phyloP scores from a whole-genome alignment of 345 rosid species.

The Populus euphratica region DNA sequence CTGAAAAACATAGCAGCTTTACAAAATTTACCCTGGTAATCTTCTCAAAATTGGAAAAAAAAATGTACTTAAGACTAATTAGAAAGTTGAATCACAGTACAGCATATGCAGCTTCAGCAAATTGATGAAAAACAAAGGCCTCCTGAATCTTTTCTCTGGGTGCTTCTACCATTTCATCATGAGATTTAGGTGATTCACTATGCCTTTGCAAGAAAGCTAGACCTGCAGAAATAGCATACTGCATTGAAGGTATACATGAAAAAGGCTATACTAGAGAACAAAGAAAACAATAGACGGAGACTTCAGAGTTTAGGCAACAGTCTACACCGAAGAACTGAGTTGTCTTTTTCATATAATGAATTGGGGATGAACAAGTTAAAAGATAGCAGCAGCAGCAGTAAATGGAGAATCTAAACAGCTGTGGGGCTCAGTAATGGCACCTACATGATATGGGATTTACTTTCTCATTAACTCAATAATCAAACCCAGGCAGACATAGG shows the following conservation, averaged over 20 bases:
- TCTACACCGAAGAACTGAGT: neutral
- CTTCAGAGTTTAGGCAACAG: neutral
- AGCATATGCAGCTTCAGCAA: constrained; percentile 96
- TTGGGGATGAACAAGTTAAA: neutral
- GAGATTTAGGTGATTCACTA: constrained; percentile 31
- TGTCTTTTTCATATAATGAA: neutral
- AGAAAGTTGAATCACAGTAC: constrained; percentile 30
- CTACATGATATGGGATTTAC: neutral
- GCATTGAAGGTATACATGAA: neutral
- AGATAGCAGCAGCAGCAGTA: neutral
- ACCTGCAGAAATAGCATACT: constrained; percentile 42
- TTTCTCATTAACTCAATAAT: neutral
- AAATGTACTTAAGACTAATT: neutral
- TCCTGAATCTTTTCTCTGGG: constrained; percentile 55
- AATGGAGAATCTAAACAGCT: neutral
- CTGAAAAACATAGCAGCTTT: constrained; percentile 37
- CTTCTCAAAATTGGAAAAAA: neutral
- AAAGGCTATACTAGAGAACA: neutral
- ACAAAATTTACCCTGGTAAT: constrained; percentile 3
- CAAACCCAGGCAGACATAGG: neutral
- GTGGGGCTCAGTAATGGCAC: neutral
- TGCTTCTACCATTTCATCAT: constrained; percentile 53
- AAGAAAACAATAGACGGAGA: neutral
- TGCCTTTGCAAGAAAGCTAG: constrained; percentile 78
- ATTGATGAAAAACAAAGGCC: constrained; percentile 64